Conservation (phyloP, 768 basidiomycete species). For the Russula emetica region DNA sequence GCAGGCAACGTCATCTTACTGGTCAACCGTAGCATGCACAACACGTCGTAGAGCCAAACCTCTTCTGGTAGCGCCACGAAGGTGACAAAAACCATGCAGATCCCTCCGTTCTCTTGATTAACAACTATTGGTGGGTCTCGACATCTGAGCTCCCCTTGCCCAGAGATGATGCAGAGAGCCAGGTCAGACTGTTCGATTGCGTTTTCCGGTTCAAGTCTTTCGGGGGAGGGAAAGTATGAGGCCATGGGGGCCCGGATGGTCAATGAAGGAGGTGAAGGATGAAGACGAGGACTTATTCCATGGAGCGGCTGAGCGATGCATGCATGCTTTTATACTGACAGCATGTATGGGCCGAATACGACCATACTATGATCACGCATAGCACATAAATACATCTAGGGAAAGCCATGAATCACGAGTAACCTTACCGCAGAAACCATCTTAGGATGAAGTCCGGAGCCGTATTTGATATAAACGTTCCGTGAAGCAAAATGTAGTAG, state of each 20-base stretch:
- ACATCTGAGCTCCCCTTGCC: constrained; percentile 14
- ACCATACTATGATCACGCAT: background rate
- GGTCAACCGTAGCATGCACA: background rate
- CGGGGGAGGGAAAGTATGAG: background rate
- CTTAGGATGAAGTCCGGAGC: background rate
- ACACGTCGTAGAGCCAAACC: constrained; percentile 1
- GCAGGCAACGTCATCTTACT: background rate
- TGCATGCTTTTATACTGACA: constrained; percentile 4
- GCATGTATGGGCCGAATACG: constrained; percentile 6
- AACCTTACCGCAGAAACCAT: background rate
- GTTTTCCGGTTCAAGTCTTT: constrained; percentile 4
- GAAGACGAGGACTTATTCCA: background rate
- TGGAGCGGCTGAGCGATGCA: background rate
- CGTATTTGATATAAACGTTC: background rate
- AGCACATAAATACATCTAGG: background rate
- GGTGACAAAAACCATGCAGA: constrained; percentile 8
- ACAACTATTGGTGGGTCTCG: constrained; percentile 4
- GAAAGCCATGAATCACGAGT: constrained; percentile 6
- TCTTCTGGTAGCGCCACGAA: constrained; percentile 14
- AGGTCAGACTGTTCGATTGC: constrained; percentile 16
- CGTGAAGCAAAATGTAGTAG: background rate
- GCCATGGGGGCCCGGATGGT: background rate
- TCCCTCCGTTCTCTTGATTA: background rate
- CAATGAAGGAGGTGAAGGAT: background rate
- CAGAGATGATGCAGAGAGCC: constrained; percentile 12